phyloP scores from a whole-genome alignment of 1,139 yeast genomes.

The Cylindricascospora bacillispora region DNA sequence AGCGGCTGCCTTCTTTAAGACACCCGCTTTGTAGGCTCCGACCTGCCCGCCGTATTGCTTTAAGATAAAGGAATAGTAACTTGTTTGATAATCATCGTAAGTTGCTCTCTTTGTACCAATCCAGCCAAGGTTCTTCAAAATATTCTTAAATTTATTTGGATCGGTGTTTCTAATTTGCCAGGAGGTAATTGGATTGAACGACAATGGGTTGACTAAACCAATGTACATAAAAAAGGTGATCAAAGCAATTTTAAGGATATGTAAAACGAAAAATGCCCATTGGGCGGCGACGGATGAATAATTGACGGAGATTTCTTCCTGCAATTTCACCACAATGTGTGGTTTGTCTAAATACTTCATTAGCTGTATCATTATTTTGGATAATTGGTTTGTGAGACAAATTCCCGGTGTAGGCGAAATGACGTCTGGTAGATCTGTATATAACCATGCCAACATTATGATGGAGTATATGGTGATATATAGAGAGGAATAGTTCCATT shows the following conservation, averaged over 20 bases:
- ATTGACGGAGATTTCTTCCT: constrained; percentile 34
- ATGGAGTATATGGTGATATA: constrained; percentile 36
- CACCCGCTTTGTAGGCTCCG: constrained; percentile 64
- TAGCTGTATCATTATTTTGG: constrained; percentile 29
- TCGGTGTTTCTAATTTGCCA: constrained; percentile 13
- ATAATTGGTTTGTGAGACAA: constrained; percentile 58
- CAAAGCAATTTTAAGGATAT: constrained; percentile 46
- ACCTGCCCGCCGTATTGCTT: constrained; percentile 67
- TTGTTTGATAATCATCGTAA: constrained; percentile 58
- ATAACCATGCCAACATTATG: constrained; percentile 58
- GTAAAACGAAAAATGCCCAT: constrained; percentile 57
- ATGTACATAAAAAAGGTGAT: constrained; percentile 46
- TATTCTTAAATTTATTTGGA: constrained; percentile 19
- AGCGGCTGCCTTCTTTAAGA: constrained; percentile 43
- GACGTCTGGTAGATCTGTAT: constrained; percentile 82
- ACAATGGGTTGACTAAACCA: constrained; percentile 69
- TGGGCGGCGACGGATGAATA: constrained; percentile 39
- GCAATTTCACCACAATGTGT: constrained; percentile 33
- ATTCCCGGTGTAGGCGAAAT: constrained; percentile 88
- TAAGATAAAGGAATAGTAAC: constrained; percentile 52
- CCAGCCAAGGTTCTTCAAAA: constrained; percentile 71
- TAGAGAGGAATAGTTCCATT: constrained; percentile 51
- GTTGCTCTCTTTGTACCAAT: constrained; percentile 74
- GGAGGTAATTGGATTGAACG: constrained; percentile 33
- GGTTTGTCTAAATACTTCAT: constrained; percentile 28